phyloP scores from a whole-genome alignment of 768 basidiomycete species.

The Boletus sensibilis region DNA sequence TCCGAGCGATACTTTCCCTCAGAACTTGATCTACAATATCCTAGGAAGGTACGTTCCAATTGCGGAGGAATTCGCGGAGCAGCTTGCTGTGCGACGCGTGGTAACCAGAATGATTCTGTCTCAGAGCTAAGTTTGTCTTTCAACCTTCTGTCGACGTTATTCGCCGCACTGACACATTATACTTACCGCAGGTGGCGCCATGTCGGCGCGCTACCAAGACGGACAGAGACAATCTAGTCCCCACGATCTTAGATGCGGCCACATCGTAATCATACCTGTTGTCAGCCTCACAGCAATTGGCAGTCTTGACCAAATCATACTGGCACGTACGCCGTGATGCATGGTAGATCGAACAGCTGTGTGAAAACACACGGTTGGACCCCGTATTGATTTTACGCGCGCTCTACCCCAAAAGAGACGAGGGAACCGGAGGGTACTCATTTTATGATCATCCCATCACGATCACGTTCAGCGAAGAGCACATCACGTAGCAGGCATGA shows the following conservation, averaged over 20 bases:
- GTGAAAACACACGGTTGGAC: neutral
- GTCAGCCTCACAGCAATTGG: neutral
- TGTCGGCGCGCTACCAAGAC: neutral
- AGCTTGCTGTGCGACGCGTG: neutral
- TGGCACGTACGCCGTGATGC: neutral
- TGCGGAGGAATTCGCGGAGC: neutral
- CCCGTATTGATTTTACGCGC: neutral
- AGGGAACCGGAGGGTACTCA: neutral
- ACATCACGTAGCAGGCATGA: neutral
- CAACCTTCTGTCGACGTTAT: neutral
- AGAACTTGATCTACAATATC: neutral
- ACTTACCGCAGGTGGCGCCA: conserved; percentile 1
- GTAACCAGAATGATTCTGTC: neutral
- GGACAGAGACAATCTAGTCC: neutral
- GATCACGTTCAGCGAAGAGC: neutral
- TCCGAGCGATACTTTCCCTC: neutral
- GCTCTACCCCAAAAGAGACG: neutral
- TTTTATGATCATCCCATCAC: neutral
- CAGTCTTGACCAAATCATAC: neutral
- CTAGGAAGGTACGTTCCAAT: neutral
- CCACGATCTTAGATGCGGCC: conserved; percentile 6
- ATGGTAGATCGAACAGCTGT: neutral
- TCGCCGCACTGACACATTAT: neutral
- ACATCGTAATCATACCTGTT: neutral
- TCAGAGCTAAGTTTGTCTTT: neutral